Base-by-base conservation (phyloP, 202 grass and related monocot species). In the Hordeum pubiflorum region DNA sequence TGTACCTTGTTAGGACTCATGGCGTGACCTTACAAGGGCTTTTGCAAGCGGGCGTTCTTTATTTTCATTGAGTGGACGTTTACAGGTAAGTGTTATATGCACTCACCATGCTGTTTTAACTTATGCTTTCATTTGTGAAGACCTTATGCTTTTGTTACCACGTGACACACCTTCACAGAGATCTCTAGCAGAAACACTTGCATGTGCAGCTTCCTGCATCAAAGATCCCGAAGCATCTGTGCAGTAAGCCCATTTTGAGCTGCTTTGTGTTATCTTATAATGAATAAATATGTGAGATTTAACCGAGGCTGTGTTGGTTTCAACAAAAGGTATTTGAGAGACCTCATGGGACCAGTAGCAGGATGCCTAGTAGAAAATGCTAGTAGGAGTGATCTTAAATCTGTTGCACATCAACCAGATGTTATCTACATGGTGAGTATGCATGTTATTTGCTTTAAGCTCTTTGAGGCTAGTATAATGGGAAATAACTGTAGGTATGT, bases 141-240 rank as follows among this genome's bases (percentile, higher is more conserved):
- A 60, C 52, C 40, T 87, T 77, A 66, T 80, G 52, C 36, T 81
- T 86, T 74, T 74, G n/a, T 81, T 77, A 75, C 54, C 58, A 57
- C 44, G 46, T 81, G 52, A 23, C 22, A 70, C 65, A 23, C 11
- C 80, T 80, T 58, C 64, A 61, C 83, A 97, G 95, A 91, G 95
- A 77, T 93, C 95, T 88, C 92, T 98, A 86, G 90, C 95, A 72
- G 92, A 98, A 86, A 98, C 90, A 86, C 90, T 98, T 85, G 86
- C 91, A 40, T 91, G 88, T 88, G 90, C 92, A 88, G 95, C 92
- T 71, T 91, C 90, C 75, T 88, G 88, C 85, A 85, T 93, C 74
- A 95, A 98, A 89, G 95, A 95, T 93, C 85, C 87, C 74, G 92
- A 98, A 81, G 77, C 84, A 44, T 93, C 92, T 73, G 85, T 84